These are phyloP conservation scores for Neonectria neomacrospora DNA, from an alignment of 2,329 filamentous ascomycete species.

Conservation along the genomic window DNA sequence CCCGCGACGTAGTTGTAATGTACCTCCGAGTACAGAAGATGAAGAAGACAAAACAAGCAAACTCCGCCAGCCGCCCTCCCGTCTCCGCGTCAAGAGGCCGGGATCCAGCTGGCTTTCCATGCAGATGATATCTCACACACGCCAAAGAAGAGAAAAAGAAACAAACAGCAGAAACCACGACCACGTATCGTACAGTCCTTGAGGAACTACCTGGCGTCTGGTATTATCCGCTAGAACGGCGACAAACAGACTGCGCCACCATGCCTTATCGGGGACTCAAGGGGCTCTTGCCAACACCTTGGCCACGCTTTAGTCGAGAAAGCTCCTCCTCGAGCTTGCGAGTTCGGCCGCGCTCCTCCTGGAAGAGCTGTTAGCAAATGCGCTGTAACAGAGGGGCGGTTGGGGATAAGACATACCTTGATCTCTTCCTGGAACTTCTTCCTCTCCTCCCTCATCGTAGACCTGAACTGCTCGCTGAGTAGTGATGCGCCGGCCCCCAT, in stretches of 20 bases:
- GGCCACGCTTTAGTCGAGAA: constrained; percentile 54
- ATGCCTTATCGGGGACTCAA: constrained; percentile 51
- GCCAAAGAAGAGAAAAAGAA: constrained; percentile 23
- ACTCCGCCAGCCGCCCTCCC: constrained; percentile 14
- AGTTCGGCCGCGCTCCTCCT: constrained; percentile 62
- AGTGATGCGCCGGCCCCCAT: constrained; percentile 59
- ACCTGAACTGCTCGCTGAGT: constrained; percentile 67
- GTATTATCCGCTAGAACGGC: background rate
- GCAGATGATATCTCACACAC: constrained; percentile 20
- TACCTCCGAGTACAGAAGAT: constrained; percentile 8
- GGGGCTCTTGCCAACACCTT: constrained; percentile 56
- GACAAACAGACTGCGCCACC: background rate
- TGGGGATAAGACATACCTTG: constrained; percentile 52
- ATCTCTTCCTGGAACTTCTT: constrained; percentile 67
- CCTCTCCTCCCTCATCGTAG: constrained; percentile 66
- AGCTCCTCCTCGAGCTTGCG: constrained; percentile 64
- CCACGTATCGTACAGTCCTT: constrained; percentile 33
- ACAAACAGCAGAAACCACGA: constrained; percentile 7
- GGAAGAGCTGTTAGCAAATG: constrained; percentile 44
- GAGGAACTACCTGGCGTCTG: background rate
- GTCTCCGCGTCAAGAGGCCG: constrained; percentile 13
- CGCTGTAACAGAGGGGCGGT: background rate
- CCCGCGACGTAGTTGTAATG: constrained; percentile 11
- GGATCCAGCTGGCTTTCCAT: constrained; percentile 16
- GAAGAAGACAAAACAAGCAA: constrained; percentile 3